Base-by-base conservation (phyloP, 345 rosid species). In the Eucalyptus victrix region DNA sequence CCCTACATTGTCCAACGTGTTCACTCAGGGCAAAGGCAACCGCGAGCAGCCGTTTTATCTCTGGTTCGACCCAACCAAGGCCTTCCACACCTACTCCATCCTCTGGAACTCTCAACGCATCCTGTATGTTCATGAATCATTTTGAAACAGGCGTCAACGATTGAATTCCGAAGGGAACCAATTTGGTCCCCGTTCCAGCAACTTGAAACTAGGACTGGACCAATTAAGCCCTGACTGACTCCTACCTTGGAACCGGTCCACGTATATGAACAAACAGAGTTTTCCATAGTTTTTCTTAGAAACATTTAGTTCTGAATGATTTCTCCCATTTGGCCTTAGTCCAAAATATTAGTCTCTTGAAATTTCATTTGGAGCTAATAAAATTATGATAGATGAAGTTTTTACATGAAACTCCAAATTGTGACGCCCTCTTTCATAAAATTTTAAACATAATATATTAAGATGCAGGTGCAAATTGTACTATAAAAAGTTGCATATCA, bases 1-100 rank as follows among this genome's bases (percentile, higher is more conserved):
- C 96, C 96, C 87, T 95, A 93, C 92, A 94, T 92, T 60, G 90
- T 95, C 94, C 62, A 94, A 95, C 88, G 91, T 95, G n/a, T 93
- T 91, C 87, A 90, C 91, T 7, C 92, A 93, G 89, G 97, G 96
- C 28, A 94, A 93, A 91, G 96, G 97, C 30, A 92, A 94, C 91
- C 91, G 94, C 88, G 95, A 95, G 88, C 97, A 94, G 87, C 95
- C 92, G 17, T 95, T 95, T 90, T 89, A 91, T 88, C 95, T 95
- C 90, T 94, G 96, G 96, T 94, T 94, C 86, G 96, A 94, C 24
- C 94, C 96, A 9, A 91, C 94, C 2, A 86, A 91, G 60, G 93
- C 92, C 89, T 94, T 94, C 88, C 95, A 94, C 92, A 86, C 96
- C 56, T 94, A 94, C 80, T 91, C 95, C 44, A 92, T 94, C 87